Conservation (phyloP, 2,329 filamentous ascomycete genomes). For the Curvularia lunata region DNA sequence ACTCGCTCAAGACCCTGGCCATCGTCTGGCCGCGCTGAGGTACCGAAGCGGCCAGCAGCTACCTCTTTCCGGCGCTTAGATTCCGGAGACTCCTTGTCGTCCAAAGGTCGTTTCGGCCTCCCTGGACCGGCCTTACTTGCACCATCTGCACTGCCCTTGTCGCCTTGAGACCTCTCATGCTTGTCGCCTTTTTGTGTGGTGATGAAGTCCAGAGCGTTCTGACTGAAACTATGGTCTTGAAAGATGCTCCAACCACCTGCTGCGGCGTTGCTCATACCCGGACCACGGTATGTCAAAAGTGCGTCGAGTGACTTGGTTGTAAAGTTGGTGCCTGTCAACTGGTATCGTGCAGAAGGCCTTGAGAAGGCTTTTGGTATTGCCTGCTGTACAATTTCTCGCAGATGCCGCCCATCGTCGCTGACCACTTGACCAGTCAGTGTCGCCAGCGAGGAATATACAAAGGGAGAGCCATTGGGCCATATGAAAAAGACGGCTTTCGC, state of each 20-base stretch:
- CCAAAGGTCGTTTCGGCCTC: conserved; percentile 36
- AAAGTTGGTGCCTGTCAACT: conserved; percentile 70
- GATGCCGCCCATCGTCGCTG: conserved; percentile 55
- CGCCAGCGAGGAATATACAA: conserved; percentile 69
- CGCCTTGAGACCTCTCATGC: conserved; percentile 20
- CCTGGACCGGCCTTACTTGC: conserved; percentile 33
- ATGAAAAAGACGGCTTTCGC: conserved; percentile 78
- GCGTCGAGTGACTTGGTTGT: conserved; percentile 74
- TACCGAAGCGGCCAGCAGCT: conserved; percentile 74
- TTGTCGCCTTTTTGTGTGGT: conserved; percentile 34
- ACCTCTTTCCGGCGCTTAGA: conserved; percentile 66
- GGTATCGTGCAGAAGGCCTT: conserved; percentile 73
- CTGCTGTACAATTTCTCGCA: conserved; percentile 75
- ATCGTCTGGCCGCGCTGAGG: conserved; percentile 48
- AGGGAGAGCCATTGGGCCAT: conserved; percentile 80
- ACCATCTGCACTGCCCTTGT: conserved; percentile 23
- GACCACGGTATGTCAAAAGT: conserved; percentile 71
- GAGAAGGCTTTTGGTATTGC: conserved; percentile 85
- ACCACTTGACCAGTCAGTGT: conserved; percentile 46
- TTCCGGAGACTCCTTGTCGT: conserved; percentile 36
- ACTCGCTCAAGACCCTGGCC: conserved; percentile 55
- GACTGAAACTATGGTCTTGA: conserved; percentile 64
- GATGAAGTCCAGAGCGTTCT: conserved; percentile 58
- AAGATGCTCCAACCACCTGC: conserved; percentile 83
- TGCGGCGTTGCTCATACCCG: conserved; percentile 72